Conservation (phyloP, 345 rosid species). For the Erodium maritimum region DNA sequence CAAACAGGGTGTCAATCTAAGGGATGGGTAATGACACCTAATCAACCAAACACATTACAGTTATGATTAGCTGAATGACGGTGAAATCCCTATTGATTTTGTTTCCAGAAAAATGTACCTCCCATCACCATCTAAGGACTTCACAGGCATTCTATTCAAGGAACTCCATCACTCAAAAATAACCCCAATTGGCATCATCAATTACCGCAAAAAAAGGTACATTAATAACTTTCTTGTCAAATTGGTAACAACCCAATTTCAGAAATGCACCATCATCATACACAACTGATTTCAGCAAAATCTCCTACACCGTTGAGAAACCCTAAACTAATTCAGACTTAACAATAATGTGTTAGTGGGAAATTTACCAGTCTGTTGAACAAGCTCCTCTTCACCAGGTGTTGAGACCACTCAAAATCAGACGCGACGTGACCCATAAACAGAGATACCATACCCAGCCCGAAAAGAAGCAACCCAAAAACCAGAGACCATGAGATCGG, state of each 20-base stretch:
- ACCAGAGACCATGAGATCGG: constrained; percentile 49
- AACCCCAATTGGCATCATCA: neutral
- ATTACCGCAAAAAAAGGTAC: neutral
- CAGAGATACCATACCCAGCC: constrained; percentile 78
- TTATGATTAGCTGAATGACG: neutral
- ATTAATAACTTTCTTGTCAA: neutral
- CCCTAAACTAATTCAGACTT: neutral
- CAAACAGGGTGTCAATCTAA: neutral
- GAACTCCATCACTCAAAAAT: neutral
- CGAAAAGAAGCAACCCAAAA: constrained; percentile 82
- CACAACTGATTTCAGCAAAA: neutral
- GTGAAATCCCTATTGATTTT: neutral
- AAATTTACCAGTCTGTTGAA: constrained; percentile 44
- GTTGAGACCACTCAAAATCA: constrained; percentile 93
- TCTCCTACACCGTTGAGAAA: neutral
- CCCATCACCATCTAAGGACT: neutral
- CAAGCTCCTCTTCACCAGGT: constrained; percentile 45
- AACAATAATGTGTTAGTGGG: neutral
- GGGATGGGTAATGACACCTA: neutral
- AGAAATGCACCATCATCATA: neutral
- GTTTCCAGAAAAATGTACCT: neutral
- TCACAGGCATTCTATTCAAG: neutral
- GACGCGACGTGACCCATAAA: constrained; percentile 91
- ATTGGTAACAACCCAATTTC: neutral
- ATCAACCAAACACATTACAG: neutral